Evolutionary conservation across 331 rosid genomes (phyloP).

Genomic region (Telfairia occidentalis): DNA sequence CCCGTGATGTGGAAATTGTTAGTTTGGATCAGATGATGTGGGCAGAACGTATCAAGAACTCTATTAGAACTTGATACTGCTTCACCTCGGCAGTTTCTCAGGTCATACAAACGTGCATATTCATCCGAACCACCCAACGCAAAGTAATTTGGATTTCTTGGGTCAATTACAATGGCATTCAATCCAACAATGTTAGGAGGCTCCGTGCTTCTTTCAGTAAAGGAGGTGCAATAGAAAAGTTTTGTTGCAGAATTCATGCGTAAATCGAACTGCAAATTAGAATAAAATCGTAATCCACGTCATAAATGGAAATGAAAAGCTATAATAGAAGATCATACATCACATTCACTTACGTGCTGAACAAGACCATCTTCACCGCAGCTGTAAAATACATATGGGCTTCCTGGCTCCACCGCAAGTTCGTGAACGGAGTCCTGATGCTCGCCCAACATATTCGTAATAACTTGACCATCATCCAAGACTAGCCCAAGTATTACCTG

Average conservation of each 20-base stretch:
- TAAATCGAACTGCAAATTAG: background rate
- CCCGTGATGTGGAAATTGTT: constrained; percentile 6
- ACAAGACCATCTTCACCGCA: constrained; percentile 48
- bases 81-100: constrained; percentile 15
- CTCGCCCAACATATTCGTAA: constrained; percentile 28
- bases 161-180: constrained; percentile 41
- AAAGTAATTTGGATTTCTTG: constrained; percentile 42
- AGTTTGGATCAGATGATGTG: background rate
- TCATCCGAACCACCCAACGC: constrained; percentile 44
- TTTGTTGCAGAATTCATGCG: background rate
- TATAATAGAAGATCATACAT: background rate
- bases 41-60: background rate
- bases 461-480: constrained; percentile 31
- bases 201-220: constrained; percentile 21
- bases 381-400: constrained; percentile 44
- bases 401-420: constrained; percentile 62
- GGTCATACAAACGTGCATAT: constrained; percentile 48
- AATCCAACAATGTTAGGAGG: constrained; percentile 19
- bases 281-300: background rate
- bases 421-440: constrained; percentile 36
- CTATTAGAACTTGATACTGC: background rate
- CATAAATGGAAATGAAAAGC: background rate
- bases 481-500: constrained; percentile 50
- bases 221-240: constrained; percentile 27
- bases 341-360: constrained; percentile 44